Evolutionary conservation across 2,329 filamentous ascomycete genomes (phyloP), one percentile per base, ranked within the genome.

Genomic region (Elsinoe arachidis): DNA sequence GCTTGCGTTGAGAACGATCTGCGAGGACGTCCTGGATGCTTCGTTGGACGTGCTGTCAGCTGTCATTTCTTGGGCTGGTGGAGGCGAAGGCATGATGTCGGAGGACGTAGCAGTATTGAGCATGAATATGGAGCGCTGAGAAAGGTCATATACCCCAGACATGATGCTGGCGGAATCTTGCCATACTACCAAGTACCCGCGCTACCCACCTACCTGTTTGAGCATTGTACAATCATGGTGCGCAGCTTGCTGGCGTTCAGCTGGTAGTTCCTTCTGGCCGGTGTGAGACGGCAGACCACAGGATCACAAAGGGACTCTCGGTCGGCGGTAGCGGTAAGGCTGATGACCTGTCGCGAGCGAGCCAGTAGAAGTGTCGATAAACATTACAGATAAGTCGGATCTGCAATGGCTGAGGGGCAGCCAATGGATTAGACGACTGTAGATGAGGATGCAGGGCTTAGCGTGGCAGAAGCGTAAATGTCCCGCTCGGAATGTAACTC

Each of bases 1-100:
- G 1, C 73, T 72, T 2, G 73, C 72, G 61, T 74, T 74, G 63
- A 74, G 23, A 5, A 47, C 44, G 21, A 47, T 47, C 23, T 47
- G 19, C 5, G 44, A 47, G 6, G 44, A 47, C 4, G 21, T 19
- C n/a, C 44, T 19, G 3, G 44, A 47, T n/a, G n/a, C 7, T n/a
- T 47, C 44, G 5, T 19, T 23, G 21, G 7, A 5, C 6, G 39
- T 43, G 39, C 39, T 43, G n/a, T 43, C 39, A n/a, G 12, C 17
- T 43, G 17, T n/a, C 15, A 19, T 43, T 19, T 43, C 39, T 5
- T 43, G 4, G 15, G 39, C 7, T 3, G n/a, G 17, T 7, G 14
- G 3, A 43, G 14, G 4, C 17, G 39, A 10, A 19, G 39, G 5
- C 39, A 43, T 43, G 39, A 19, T 43, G 7, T 10, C 14, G 5